Conservation (phyloP, 2,329 filamentous ascomycete genomes). For the Trichoderma koningiopsis region DNA sequence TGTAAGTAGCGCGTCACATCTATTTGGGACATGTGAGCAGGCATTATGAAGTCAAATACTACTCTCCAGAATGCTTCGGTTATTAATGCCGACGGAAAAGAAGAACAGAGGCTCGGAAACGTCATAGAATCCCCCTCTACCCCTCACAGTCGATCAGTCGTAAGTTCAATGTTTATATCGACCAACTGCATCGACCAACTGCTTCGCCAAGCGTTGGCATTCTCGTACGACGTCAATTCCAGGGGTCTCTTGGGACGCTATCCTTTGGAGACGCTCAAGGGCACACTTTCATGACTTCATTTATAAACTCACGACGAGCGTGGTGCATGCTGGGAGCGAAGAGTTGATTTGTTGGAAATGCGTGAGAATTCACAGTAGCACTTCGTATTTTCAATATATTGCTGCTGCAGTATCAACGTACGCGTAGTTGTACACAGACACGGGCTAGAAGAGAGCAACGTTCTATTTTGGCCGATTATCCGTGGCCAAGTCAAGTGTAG, state of each 20-base stretch:
- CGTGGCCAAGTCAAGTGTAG: not conserved
- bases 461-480: not conserved
- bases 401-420: not conserved
- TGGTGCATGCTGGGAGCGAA: not conserved
- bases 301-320: not conserved
- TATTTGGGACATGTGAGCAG: not conserved
- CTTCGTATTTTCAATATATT: not conserved
- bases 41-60: not conserved
- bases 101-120: not conserved
- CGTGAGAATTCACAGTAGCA: not conserved
- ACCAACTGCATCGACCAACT: not conserved
- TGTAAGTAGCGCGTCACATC: not conserved
- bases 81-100: slow-evolving; percentile 7
- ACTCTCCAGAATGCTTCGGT: not conserved
- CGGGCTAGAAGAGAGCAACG: not conserved
- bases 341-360: not conserved
- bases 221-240: not conserved
- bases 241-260: not conserved
- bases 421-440: not conserved
- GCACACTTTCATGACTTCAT: not conserved
- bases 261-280: not conserved
- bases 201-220: not conserved
- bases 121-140: slow-evolving; percentile 12
- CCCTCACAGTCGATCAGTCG: not conserved
- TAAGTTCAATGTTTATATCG: not conserved